phyloP scores from a whole-genome alignment of 495 filamentous ascomycete species.

The Pyrenula massariospora region DNA sequence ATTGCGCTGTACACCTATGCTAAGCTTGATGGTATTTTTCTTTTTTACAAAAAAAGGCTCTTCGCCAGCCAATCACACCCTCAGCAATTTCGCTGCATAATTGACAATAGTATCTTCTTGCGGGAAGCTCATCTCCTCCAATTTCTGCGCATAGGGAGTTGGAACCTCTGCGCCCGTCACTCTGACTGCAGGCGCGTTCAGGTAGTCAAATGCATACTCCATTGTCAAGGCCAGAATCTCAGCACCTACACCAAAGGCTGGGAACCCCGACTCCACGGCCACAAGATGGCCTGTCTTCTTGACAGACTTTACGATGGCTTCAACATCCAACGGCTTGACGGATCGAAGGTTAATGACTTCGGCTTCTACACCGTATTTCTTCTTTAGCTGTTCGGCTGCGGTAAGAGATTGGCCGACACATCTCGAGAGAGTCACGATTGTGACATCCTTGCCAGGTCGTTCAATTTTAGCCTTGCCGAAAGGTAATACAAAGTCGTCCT shows the following conservation, averaged over 20 bases:
- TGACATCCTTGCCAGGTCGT: constrained; percentile 88
- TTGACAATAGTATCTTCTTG: constrained; percentile 70
- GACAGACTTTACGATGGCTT: constrained; percentile 87
- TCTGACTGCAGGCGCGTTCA: constrained; percentile 83
- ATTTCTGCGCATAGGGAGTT: constrained; percentile 77
- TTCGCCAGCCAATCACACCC: constrained; percentile 38
- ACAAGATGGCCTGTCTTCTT: constrained; percentile 96
- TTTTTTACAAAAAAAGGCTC: neutral
- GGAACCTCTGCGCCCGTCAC: constrained; percentile 94
- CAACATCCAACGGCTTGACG: constrained; percentile 90
- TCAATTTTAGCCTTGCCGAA: constrained; percentile 99
- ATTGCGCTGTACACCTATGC: neutral
- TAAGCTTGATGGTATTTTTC: neutral
- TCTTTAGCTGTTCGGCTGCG: constrained; percentile 80
- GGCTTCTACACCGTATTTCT: constrained; percentile 88
- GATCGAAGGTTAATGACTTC: constrained; percentile 98
- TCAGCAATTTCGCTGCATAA: constrained; percentile 73
- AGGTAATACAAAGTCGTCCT: constrained; percentile 88
- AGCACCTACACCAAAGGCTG: constrained; percentile 78
- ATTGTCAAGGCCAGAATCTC: constrained; percentile 89
- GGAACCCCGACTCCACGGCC: constrained; percentile 91
- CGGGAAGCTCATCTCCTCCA: constrained; percentile 91
- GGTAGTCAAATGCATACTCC: constrained; percentile 98
- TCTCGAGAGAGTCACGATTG: constrained; percentile 86
- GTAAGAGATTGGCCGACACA: constrained; percentile 87